Percentiles rank a stretch among this genome's conserved stretches.
These are phyloP conservation scores for Pachysolen tannophilus DNA, from an alignment of 805 yeast genomes.

Conservation along the genomic window DNA sequence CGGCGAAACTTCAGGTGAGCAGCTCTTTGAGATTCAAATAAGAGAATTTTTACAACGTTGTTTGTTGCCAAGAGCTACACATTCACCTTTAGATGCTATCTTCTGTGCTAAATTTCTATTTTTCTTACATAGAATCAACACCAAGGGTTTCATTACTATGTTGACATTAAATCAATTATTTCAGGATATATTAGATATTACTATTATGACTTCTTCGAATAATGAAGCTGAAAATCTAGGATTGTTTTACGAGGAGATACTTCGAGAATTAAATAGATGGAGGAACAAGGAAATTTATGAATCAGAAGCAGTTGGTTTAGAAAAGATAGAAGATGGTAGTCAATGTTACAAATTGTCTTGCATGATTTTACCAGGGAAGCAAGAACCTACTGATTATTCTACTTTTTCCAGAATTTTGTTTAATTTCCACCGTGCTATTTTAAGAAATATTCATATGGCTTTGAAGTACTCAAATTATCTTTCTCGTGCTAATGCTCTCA, in stretches of 20 bases:
- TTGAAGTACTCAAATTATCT: slow-evolving; percentile 54
- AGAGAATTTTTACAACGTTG: slow-evolving; percentile 49
- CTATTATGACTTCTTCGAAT: slow-evolving; percentile 64
- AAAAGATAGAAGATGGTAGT: slow-evolving; percentile 10
- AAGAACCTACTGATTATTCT: slow-evolving; percentile 15
- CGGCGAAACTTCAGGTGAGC: slow-evolving; percentile 10
- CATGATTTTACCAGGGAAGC: not conserved
- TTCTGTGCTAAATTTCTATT: slow-evolving; percentile 57
- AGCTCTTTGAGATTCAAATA: slow-evolving; percentile 5
- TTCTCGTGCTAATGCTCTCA: slow-evolving; percentile 73
- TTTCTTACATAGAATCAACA: slow-evolving; percentile 31
- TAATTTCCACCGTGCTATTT: slow-evolving; percentile 47
- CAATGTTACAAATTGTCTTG: too few relatives aligned
- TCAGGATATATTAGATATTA: slow-evolving; percentile 39
- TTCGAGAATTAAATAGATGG: slow-evolving; percentile 42
- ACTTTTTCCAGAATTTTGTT: slow-evolving; percentile 33
- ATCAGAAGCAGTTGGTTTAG: slow-evolving; percentile 17
- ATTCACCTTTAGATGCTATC: slow-evolving; percentile 78
- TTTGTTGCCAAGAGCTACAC: slow-evolving; percentile 66
- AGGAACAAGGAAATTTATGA: slow-evolving; percentile 23
- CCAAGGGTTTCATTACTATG: slow-evolving; percentile 27
- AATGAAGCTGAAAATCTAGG: slow-evolving; percentile 80
- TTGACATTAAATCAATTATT: slow-evolving; percentile 40
- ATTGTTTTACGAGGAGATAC: slow-evolving; percentile 52
- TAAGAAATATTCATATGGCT: slow-evolving; percentile 33